phyloP scores from a whole-genome alignment of 2,329 filamentous ascomycete genomes.

The Penicillium sp. region DNA sequence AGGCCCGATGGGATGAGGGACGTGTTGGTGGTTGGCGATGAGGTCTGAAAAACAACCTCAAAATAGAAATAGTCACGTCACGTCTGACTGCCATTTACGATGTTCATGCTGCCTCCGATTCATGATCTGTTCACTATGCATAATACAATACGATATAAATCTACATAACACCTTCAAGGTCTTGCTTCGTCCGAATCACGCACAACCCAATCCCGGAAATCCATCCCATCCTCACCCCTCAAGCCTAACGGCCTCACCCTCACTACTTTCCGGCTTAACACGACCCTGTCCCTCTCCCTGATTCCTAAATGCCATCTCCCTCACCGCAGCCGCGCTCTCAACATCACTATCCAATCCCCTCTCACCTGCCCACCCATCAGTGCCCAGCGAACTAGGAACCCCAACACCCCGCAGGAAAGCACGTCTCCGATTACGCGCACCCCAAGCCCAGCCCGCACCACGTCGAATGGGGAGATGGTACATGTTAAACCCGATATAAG shows the following conservation, averaged over 20 bases:
- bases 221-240: constrained; percentile 4
- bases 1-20: constrained; percentile 93
- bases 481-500: constrained; percentile 75
- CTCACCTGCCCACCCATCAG: constrained; percentile 30
- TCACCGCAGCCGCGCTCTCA: constrained; percentile 19
- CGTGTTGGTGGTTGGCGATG: constrained; percentile 91
- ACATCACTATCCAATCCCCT: constrained; percentile 12
- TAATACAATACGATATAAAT: background rate
- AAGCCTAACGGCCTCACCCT: background rate
- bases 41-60: background rate
- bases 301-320: background rate
- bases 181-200: background rate
- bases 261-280: background rate
- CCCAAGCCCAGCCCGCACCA: constrained; percentile 91
- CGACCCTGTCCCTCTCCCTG: background rate
- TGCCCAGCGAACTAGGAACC: constrained; percentile 32
- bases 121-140: background rate
- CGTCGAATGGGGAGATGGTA: constrained; percentile 78
- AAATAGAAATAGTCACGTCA: background rate
- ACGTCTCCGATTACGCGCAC: constrained; percentile 67
- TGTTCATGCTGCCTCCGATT: constrained; percentile 9
- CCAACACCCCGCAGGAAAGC: constrained; percentile 58
- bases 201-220: too few relatives aligned
- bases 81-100: constrained; percentile 6
- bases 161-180: background rate